These are phyloP conservation scores for Tripterygium wilfordii DNA, from an alignment of 177 flowering plant genomes.

Conservation along the genomic window DNA sequence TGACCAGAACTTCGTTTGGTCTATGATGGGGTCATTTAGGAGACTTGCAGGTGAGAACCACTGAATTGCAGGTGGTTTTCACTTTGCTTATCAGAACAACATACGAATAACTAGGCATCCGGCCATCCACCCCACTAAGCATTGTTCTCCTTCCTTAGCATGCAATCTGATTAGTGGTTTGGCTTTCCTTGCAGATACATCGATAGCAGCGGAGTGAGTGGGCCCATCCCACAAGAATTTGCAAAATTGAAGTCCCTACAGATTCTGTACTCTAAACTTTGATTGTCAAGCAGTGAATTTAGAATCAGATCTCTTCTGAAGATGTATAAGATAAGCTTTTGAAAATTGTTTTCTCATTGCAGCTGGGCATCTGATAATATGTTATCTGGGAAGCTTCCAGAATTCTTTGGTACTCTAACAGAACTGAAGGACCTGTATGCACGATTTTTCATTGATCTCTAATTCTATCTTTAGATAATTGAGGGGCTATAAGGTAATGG, in stretches of 20 bases:
- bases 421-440: constrained; percentile 38
- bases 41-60: too few species aligned
- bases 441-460: constrained; percentile 1
- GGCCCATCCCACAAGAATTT: constrained; percentile 42
- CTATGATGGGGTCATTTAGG: too few species aligned
- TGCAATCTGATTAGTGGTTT: neutral
- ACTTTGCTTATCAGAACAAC: too few species aligned
- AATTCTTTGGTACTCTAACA: constrained; percentile 30
- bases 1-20: too few species aligned
- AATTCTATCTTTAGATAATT: too few species aligned
- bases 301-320: neutral
- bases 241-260: constrained; percentile 39
- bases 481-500: neutral
- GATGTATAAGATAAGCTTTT: neutral
- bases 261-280: constrained; percentile 40
- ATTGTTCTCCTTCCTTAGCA: neutral
- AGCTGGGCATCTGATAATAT: constrained; percentile 59
- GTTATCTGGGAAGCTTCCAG: constrained; percentile 47
- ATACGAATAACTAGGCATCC: too few species aligned
- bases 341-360: constrained; percentile 5
- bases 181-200: constrained; percentile 32
- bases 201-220: constrained; percentile 50
- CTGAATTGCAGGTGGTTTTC: too few species aligned
- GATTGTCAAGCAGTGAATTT: too few species aligned
- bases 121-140: neutral